Conservation (phyloP, 495 filamentous ascomycete genomes). For the Trichoderma asperelloides region DNA sequence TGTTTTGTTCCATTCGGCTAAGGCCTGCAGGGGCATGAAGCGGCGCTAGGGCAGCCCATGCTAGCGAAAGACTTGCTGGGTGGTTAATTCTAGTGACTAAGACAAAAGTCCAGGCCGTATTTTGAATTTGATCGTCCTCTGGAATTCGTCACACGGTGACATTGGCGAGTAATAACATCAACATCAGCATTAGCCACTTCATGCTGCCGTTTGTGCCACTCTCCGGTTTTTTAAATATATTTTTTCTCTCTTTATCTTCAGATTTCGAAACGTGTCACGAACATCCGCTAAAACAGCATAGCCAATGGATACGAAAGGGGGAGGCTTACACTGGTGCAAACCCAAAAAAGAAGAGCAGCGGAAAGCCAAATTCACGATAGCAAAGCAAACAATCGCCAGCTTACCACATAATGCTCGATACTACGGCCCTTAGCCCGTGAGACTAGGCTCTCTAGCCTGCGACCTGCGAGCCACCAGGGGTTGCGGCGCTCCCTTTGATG, state of each 20-base stretch:
- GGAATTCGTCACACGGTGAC: conserved; percentile 6
- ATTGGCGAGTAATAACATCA: not conserved
- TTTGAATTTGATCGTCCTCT: not conserved
- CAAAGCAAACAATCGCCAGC: too few relatives aligned
- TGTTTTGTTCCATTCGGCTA: not conserved
- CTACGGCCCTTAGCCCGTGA: not conserved
- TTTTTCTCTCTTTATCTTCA: too few relatives aligned
- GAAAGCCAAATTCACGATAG: not conserved
- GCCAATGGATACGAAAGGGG: too few relatives aligned
- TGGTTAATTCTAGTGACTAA: not conserved
- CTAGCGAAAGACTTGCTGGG: not conserved
- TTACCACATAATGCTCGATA: too few relatives aligned
- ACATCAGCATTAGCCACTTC: too few relatives aligned
- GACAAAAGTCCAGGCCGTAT: not conserved
- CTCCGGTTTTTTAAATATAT: not conserved
- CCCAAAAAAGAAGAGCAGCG: not conserved
- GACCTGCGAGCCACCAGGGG: conserved; percentile 3
- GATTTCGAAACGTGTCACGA: too few relatives aligned
- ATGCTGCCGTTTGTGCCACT: too few relatives aligned
- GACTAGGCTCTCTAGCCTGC: not conserved
- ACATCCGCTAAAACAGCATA: too few relatives aligned
- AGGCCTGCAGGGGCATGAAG: not conserved
- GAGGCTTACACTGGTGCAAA: not conserved
- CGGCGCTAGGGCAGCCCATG: not conserved
- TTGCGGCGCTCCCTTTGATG: not conserved